phyloP scores from a whole-genome alignment of 768 basidiomycete species.

The Leccinum truebloodii region DNA sequence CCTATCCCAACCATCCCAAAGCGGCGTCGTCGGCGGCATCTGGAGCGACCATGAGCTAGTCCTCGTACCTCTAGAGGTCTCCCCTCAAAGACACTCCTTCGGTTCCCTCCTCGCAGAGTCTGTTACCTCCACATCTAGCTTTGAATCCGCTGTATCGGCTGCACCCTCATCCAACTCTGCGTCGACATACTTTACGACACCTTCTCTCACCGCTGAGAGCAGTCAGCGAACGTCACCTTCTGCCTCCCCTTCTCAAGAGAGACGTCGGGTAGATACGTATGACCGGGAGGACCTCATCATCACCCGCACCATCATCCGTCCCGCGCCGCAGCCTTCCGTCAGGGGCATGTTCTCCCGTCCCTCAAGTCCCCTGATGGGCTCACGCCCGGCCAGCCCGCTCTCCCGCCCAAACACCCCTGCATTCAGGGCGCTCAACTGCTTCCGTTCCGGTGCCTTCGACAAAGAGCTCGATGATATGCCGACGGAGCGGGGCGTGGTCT shows the following conservation, averaged over 20 bases:
- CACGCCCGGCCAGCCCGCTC: slow-evolving; percentile 28
- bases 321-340: slow-evolving; percentile 27
- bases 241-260: slow-evolving; percentile 7
- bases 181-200: slow-evolving; percentile 26
- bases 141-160: slow-evolving; percentile 15
- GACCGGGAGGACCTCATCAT: slow-evolving; percentile 35
- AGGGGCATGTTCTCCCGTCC: slow-evolving; percentile 32
- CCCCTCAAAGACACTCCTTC: slow-evolving; percentile 20
- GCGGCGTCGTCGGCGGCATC: slow-evolving; percentile 29
- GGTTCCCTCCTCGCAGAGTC: slow-evolving; percentile 18
- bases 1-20: slow-evolving; percentile 20
- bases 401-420: slow-evolving; percentile 25
- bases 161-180: slow-evolving; percentile 9
- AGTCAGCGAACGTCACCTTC: slow-evolving; percentile 8
- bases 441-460: slow-evolving; percentile 34
- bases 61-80: slow-evolving; percentile 32
- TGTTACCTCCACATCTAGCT: slow-evolving; percentile 8
- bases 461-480: slow-evolving; percentile 31
- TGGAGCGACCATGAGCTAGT: slow-evolving; percentile 38
- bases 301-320: slow-evolving; percentile 42
- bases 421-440: slow-evolving; percentile 36
- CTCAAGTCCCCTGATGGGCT: slow-evolving; percentile 27
- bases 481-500: slow-evolving; percentile 15
- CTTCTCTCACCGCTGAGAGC: slow-evolving; percentile 17
- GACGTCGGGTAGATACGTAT: slow-evolving; percentile 26